Evolutionary conservation across 441 rosid species (phyloP).

Genomic region (Pelargonium australe): DNA sequence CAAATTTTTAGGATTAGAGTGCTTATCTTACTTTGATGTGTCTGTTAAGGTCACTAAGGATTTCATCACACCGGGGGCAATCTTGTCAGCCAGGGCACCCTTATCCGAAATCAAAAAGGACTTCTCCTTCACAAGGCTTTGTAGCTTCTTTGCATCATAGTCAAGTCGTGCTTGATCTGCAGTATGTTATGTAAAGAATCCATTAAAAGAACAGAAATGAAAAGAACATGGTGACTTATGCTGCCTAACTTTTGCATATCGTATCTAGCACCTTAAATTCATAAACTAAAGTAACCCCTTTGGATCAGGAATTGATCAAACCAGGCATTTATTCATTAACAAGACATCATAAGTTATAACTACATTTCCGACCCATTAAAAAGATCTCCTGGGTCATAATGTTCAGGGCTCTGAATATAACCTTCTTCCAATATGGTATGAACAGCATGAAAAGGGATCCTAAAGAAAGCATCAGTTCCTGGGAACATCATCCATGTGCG

Average conservation of each 20-base stretch:
- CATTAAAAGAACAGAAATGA: too few species aligned
- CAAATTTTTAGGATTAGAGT: too few species aligned
- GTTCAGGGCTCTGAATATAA: slow-evolving; percentile 16
- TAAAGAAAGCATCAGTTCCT: slow-evolving; percentile 59
- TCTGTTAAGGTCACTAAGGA: slow-evolving; percentile 60
- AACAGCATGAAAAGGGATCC: slow-evolving; percentile 71
- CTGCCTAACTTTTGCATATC: too few species aligned
- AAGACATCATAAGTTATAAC: too few species aligned
- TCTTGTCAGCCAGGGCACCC: slow-evolving; percentile 72
- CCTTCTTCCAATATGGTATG: slow-evolving; percentile 73
- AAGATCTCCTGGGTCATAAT: neutral
- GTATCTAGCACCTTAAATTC: too few species aligned
- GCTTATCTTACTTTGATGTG: slow-evolving; percentile 41
- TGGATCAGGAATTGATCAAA: too few species aligned
- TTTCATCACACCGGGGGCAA: slow-evolving; percentile 54
- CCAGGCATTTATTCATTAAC: too few species aligned
- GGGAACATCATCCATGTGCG: slow-evolving; percentile 75
- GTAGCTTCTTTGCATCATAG: slow-evolving; percentile 57
- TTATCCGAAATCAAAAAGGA: slow-evolving; percentile 53
- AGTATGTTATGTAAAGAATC: neutral
- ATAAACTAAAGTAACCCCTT: too few species aligned
- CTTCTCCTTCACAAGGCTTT: slow-evolving; percentile 68
- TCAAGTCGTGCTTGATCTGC: slow-evolving; percentile 56
- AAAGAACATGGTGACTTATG: too few species aligned
- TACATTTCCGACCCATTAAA: neutral